Conservation (phyloP, 148 eudicot genomes). For the Camellia granthamiana region DNA sequence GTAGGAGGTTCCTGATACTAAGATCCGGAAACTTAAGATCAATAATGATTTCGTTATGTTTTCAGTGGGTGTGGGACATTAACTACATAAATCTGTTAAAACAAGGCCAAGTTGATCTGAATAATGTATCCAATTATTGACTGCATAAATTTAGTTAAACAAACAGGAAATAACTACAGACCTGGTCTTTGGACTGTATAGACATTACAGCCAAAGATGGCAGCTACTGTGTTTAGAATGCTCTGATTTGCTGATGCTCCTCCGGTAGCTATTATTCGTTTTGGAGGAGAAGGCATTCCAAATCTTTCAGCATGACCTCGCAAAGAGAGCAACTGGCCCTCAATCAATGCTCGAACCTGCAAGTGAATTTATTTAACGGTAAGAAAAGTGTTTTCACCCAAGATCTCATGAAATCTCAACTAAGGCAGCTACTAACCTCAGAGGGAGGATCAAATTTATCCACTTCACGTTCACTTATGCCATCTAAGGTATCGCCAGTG, state of each 20-base stretch:
- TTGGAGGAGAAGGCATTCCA: slow-evolving; percentile 95
- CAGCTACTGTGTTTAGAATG: slow-evolving; percentile 62
- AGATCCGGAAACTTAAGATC: too few relatives aligned
- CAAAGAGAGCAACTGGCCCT: slow-evolving; percentile 83
- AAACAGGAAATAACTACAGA: slow-evolving; percentile 12
- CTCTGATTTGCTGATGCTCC: slow-evolving; percentile 84
- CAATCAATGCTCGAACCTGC: slow-evolving; percentile 78
- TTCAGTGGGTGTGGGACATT: too few relatives aligned
- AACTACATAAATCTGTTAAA: too few relatives aligned
- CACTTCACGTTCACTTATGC: slow-evolving; percentile 56
- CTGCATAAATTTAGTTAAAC: neutral
- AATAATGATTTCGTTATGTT: too few relatives aligned
- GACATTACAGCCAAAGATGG: slow-evolving; percentile 86
- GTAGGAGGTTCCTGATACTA: too few relatives aligned
- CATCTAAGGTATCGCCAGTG: slow-evolving; percentile 53
- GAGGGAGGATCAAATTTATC: slow-evolving; percentile 67
- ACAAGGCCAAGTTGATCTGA: too few relatives aligned
- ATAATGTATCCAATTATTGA: neutral
- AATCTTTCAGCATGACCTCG: slow-evolving; percentile 84
- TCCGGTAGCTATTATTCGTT: slow-evolving; percentile 86
- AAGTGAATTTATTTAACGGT: slow-evolving; percentile 4
- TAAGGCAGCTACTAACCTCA: slow-evolving; percentile 47
- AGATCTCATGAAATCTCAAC: neutral
- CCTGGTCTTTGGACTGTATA: slow-evolving; percentile 84
- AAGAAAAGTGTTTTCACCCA: neutral